Base-by-base conservation (phyloP, 2,329 filamentous ascomycete species). In the Passalora sequoiae region DNA sequence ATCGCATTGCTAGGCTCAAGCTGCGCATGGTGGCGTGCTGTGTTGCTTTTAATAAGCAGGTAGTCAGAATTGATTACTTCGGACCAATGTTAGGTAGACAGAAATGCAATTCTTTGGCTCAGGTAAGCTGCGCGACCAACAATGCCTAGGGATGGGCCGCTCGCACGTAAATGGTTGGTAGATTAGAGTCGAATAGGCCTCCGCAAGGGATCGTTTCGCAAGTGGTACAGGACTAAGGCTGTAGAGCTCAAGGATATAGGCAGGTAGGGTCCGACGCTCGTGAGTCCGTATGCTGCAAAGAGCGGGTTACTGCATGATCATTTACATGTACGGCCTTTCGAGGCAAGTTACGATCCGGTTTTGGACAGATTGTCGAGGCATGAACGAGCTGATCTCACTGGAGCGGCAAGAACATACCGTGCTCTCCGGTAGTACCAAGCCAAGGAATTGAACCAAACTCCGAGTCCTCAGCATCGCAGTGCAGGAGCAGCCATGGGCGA, bases 391-490 rank as follows among this genome's bases (percentile, higher is more conserved):
- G 36, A 16, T 24, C 29, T 20, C 15, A 6, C 24, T 25, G 29
- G 35, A n/a, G 38, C 36, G 45, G 49, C 40, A 48, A 43, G 45
- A 46, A 30, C 43, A 46, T 40, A 38, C 44, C 44, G 42, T 38
- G 19, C 21, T 19, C 38, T 25, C 38, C 36, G 42, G 30, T 19
- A n/a, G n/a, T n/a, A n/a, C n/a, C n/a, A n/a, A n/a, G n/a, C n/a
- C n/a, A n/a, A n/a, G n/a, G n/a, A n/a, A n/a, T n/a, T n/a, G n/a
- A n/a, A n/a, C n/a, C n/a, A n/a, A n/a, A n/a, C n/a, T n/a, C n/a
- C n/a, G n/a, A n/a, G 31, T 20, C 33, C 33, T 21, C 16, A 31
- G 44, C 17, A 21, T 28, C 28, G 46, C 17, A 30, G 25, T 44
- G 40, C 27, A 50, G 38, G 36, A 29, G 38, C 40, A 43, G 49